These are phyloP conservation scores for Aspergillus coremiiformis DNA, from an alignment of 495 filamentous ascomycete species.

Conservation along the genomic window DNA sequence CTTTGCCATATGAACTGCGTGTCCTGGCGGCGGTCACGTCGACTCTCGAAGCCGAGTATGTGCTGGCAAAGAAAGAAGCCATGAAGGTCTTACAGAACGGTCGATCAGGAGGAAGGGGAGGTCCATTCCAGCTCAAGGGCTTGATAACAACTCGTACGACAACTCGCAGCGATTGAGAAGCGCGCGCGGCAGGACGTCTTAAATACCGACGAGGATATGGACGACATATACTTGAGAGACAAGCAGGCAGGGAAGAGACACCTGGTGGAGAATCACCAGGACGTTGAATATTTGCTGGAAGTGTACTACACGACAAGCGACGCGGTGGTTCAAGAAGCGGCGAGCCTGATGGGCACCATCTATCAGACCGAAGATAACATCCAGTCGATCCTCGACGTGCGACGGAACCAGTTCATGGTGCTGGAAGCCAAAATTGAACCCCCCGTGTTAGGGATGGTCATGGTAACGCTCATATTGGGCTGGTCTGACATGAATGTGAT, in stretches of 20 bases:
- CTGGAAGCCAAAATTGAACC: conserved; percentile 29
- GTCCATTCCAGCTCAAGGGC: conserved; percentile 14
- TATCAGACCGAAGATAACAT: conserved; percentile 22
- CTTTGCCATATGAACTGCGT: conserved; percentile 59
- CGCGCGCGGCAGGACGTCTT: conserved; percentile 26
- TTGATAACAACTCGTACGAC: conserved; percentile 17
- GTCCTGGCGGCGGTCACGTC: conserved; percentile 59
- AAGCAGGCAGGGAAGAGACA: conserved; percentile 27
- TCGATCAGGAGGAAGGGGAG: conserved; percentile 14
- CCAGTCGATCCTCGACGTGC: conserved; percentile 23
- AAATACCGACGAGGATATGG: conserved; percentile 28
- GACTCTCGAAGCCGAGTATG: conserved; percentile 24
- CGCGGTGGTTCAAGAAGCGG: conserved; percentile 20
- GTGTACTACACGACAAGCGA: conserved; percentile 29
- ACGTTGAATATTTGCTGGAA: conserved; percentile 30
- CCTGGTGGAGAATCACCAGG: conserved; percentile 23
- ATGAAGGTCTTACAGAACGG: conserved; percentile 11
- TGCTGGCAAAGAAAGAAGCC: conserved; percentile 14
- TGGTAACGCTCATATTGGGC: conserved; percentile 26
- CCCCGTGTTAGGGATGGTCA: conserved; percentile 25
- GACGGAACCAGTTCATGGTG: conserved; percentile 32
- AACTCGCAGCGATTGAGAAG: conserved; percentile 21
- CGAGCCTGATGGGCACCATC: conserved; percentile 18
- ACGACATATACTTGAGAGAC: conserved; percentile 38
- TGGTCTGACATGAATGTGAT: conserved; percentile 31